Base-by-base conservation (phyloP, 768 basidiomycete species). In the Nevesoporus exiguus region DNA sequence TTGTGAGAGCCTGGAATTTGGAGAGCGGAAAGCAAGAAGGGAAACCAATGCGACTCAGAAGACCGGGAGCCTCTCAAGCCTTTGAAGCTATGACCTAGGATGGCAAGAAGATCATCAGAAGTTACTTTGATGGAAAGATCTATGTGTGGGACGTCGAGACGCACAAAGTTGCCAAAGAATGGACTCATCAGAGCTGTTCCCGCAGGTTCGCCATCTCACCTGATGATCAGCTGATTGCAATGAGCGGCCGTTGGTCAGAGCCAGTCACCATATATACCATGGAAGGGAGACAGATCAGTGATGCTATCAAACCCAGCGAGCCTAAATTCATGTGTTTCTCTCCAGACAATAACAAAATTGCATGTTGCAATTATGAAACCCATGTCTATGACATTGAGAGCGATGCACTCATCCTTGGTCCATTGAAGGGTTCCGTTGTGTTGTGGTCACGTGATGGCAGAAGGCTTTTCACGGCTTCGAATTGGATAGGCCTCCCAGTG, bases 361-460 rank as follows among this genome's bases (percentile, higher is more conserved):
- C 52, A 1, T 51, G 46, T 27, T 39, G 21, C 21, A 49, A 37
- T 0, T 0, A 6, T 5, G 13, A n/a, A 2, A 33, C 51, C 33
- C 31, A 3, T 1, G 7, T 63, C 1, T 61, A 51, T 10, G 54
- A 55, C 14, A n/a, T 57, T 8, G 10, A 48, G 40, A 22, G 22
- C 22, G 22, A 22, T 4, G 9, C 0, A 9, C 48, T 34, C 10
- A 0, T 52, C 40, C 21, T 53, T 11, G 24, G n/a, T 36, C 54
- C 34, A 0, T 9, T 50, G 7, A 1, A n/a, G 1, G 37, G 30
- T 8, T 14, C 40, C 24, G 19, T 7, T 3, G 17, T 62, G 5
- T n/a, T 48, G 3, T 63, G 62, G 61, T 57, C 62, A 15, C 49
- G 0, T 4, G 59, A 61, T 30, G 61, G 61, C 8, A 51, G 22